These are phyloP conservation scores for Boletus subcaerulescens DNA, from an alignment of 768 basidiomycete genomes.

Conservation along the genomic window DNA sequence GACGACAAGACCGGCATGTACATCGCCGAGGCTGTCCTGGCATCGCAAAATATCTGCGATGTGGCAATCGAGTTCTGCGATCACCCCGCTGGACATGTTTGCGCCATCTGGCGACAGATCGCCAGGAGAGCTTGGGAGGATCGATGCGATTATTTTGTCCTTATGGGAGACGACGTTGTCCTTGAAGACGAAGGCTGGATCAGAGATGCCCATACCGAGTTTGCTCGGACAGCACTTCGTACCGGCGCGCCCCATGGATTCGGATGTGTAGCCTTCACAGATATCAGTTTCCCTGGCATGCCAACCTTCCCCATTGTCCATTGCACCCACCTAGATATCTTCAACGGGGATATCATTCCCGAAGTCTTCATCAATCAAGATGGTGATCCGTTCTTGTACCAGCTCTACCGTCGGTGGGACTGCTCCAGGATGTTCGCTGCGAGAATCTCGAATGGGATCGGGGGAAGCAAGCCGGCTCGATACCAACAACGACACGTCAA, in stretches of 20 bases:
- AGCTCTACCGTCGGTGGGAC: slow-evolving; percentile 57
- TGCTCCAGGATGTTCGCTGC: slow-evolving; percentile 45
- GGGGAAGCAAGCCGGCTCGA: slow-evolving; percentile 44
- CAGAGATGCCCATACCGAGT: slow-evolving; percentile 38
- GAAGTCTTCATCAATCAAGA: slow-evolving; percentile 56
- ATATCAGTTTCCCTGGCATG: slow-evolving; percentile 55
- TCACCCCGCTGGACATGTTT: slow-evolving; percentile 46
- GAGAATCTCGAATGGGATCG: slow-evolving; percentile 43
- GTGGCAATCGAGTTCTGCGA: slow-evolving; percentile 37
- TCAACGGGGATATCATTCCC: slow-evolving; percentile 48
- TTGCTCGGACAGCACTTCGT: slow-evolving; percentile 32
- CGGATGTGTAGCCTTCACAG: slow-evolving; percentile 58
- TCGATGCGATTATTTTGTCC: slow-evolving; percentile 46
- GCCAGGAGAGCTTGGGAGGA: slow-evolving; percentile 48
- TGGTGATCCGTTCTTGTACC: slow-evolving; percentile 56
- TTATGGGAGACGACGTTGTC: slow-evolving; percentile 56
- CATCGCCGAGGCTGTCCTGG: slow-evolving; percentile 38
- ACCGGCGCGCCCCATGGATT: slow-evolving; percentile 42
- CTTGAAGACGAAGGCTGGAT: slow-evolving; percentile 54
- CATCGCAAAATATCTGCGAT: slow-evolving; percentile 35
- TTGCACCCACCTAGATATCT: slow-evolving; percentile 54
- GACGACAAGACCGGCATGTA: slow-evolving; percentile 18
- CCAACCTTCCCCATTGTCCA: slow-evolving; percentile 60
- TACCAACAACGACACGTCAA: slow-evolving; percentile 44
- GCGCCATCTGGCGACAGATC: slow-evolving; percentile 51